Base-by-base conservation (phyloP, 768 basidiomycete species). In the Collybiopsis luxurians region DNA sequence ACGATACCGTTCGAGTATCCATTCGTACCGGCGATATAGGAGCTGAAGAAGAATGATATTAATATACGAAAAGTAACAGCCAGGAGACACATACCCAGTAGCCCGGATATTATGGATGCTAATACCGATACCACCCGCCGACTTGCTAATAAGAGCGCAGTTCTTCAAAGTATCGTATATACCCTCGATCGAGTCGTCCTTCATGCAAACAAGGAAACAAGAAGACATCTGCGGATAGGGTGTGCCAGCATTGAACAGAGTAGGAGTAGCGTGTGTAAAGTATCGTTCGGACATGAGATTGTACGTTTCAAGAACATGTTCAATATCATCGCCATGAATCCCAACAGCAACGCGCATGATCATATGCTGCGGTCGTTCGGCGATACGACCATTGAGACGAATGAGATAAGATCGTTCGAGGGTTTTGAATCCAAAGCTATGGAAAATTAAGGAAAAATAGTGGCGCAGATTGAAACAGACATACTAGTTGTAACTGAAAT, bases 341-440 rank as follows among this genome's bases (percentile, higher is more conserved):
- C 96, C 96, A 45, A 98, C 94, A 45, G 97, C 92, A 56, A 99
- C 97, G 71, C 97, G 95, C 97, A 99, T 98, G 71, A 98, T 89
- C 85, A 98, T 92, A 71, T 98, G 97, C 66, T 98, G 97, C 28
- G 97, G 97, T 36, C 97, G 87, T 71, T 99, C 97, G 40, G 95
- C 95, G 46, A 96, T 92, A 58, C 91, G 90, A 40, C 94, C 93
- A 68, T 96, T 84, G 74, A 98, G 86, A 57, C 95, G 87, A 40
- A 99, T 87, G 5, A 98, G 85, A 72, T 99, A 99, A 1, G 95
- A 98, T 30, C 95, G 90, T 73, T 99, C 97, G 30, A 99, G 86
- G 2, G 97, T 99, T 74, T 99, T 99, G 85, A 98, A 98, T n/a
- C 97, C 97, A 67, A 99, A 99, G 75, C 90, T 92, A 21, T 42